Percentiles rank a stretch among this genome's conserved stretches.
These are phyloP conservation scores for Penicillium desertorum DNA, from an alignment of 495 filamentous ascomycete species.

Conservation along the genomic window DNA sequence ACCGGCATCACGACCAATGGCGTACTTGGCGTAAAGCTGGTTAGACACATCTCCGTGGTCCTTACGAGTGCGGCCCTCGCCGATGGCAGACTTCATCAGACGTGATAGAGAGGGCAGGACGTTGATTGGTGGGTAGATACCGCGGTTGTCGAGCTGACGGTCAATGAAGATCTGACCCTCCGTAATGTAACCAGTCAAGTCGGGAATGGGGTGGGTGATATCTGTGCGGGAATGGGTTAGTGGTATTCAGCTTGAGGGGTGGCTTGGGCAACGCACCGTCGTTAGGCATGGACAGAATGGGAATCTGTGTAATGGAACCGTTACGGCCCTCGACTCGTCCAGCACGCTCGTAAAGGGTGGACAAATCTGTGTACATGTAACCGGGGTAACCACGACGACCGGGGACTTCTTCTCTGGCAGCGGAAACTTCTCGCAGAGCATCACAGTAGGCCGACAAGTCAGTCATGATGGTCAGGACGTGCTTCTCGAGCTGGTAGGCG, in stretches of 20 bases:
- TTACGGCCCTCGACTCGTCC: conserved; percentile 97
- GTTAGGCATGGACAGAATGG: conserved; percentile 99
- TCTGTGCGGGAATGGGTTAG: conserved; percentile 49
- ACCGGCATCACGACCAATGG: conserved; percentile 92
- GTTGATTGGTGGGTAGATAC: conserved; percentile 98
- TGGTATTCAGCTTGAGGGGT: neutral
- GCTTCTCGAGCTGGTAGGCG: conserved; percentile 99
- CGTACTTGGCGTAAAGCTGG: conserved; percentile 99
- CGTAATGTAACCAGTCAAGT: conserved; percentile 98
- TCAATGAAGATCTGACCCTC: conserved; percentile 99
- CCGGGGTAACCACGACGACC: conserved; percentile 99
- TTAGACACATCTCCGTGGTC: conserved; percentile 99
- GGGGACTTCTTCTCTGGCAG: conserved; percentile 97
- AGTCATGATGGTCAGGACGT: conserved; percentile 97
- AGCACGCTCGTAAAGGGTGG: conserved; percentile 98
- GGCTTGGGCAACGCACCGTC: conserved; percentile 57
- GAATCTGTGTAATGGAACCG: conserved; percentile 98
- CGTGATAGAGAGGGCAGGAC: conserved; percentile 96
- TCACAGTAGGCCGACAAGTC: conserved; percentile 98
- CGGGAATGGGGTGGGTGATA: conserved; percentile 98
- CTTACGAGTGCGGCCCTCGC: conserved; percentile 89
- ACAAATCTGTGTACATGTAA: conserved; percentile 99
- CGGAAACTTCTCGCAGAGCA: conserved; percentile 95
- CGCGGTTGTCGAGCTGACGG: conserved; percentile 91
- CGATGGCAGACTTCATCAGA: conserved; percentile 99